Base-by-base conservation (phyloP, 805 yeast species). In the Lachancea sp. region DNA sequence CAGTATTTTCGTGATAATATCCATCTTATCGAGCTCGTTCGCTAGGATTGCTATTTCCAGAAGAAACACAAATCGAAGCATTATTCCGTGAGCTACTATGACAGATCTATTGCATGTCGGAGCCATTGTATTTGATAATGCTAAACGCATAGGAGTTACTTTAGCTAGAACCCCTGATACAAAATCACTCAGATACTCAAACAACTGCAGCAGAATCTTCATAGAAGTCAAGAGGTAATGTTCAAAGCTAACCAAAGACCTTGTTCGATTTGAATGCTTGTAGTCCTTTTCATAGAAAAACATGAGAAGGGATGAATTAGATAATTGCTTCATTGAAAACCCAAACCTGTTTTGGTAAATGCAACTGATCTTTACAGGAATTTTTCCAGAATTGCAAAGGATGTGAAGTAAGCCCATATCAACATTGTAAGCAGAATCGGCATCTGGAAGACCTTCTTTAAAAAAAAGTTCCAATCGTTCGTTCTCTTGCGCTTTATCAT, bases 281-380 rank as follows among this genome's bases (percentile, higher is more conserved):
- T 32, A 31, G 13, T 34, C 33, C 29, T 38, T 43, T 21, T 43
- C 46, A 20, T 34, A 43, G 16, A 33, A 36, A n/a, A 30, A 43
- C 37, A 43, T 32, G 17, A 43, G 29, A 5, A 43, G 38, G 8
- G 43, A 43, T 8, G 38, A 26, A 25, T 43, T 43, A 29, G 46
- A 34, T 13, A 43, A 25, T 18, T 39, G 41, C 21, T 43, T 43
- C 8, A 36, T 22, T 26, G 26, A 19, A 13, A 43, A 28, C 11
- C 22, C 29, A 13, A 23, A 31, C 16, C 26, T 15, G 20, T 40
- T 38, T 26, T 38, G 34, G 16, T 38, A 43, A 6, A 43, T 30
- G 9, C 29, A 13, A 3, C 43, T 37, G 8, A 43, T 39, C 9
- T 19, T 22, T 9, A 39, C 29, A 6, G 42, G 42, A 25, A 39